phyloP scores from a whole-genome alignment of 306 rosid species.

The Vachellia collinsii region DNA sequence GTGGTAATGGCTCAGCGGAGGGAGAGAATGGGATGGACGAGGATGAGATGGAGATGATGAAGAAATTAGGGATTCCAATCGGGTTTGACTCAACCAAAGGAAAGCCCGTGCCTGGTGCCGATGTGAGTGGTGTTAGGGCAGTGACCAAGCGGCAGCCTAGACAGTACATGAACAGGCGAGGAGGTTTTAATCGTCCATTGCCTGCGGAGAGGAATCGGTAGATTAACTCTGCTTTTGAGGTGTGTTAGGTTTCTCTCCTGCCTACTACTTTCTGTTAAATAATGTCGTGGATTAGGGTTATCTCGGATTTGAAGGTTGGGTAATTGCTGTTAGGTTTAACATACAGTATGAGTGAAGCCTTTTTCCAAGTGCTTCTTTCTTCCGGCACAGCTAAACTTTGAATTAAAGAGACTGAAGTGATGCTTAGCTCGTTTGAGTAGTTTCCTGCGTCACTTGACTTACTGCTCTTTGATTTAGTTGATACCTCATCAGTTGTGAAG shows the following conservation, averaged over 20 bases:
- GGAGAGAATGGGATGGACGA: constrained; percentile 53
- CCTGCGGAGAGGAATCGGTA: constrained; percentile 93
- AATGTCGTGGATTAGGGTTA: constrained; percentile 9
- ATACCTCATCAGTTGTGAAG: background rate
- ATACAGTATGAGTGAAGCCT: constrained; percentile 4
- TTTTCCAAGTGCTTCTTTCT: background rate
- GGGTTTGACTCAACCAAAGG: constrained; percentile 96
- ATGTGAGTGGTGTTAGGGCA: constrained; percentile 80
- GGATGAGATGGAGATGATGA: constrained; percentile 96
- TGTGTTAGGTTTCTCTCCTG: constrained; percentile 38
- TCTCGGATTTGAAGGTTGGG: constrained; percentile 15
- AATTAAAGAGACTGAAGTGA: background rate
- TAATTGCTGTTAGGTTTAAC: constrained; percentile 20
- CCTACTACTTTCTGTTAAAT: background rate
- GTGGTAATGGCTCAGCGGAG: constrained; percentile 32
- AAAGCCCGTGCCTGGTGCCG: constrained; percentile 87
- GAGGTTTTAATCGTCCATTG: constrained; percentile 96
- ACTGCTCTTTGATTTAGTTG: background rate
- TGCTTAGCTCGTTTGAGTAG: background rate
- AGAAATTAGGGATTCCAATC: constrained; percentile 81
- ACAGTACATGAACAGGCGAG: constrained; percentile 98
- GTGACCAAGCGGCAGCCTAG: constrained; percentile 92
- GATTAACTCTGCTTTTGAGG: constrained; percentile 29
- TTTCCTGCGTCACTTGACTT: no score
- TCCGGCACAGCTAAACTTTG: background rate